Base-by-base conservation (phyloP, 495 filamentous ascomycete genomes). In the Podospora anserina region DNA sequence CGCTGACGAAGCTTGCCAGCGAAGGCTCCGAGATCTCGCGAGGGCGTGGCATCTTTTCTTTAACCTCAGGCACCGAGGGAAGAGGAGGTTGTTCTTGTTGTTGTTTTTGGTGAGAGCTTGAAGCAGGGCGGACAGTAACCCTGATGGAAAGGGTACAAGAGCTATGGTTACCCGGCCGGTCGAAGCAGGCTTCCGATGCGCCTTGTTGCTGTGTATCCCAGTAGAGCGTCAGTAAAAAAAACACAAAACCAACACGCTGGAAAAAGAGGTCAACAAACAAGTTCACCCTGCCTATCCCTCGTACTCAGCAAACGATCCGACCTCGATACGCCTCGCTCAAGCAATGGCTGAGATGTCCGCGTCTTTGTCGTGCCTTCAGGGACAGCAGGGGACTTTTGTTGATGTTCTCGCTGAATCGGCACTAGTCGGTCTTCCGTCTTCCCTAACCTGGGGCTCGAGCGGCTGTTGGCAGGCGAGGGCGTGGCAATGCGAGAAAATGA, bases 111-210 rank as follows among this genome's bases (percentile, higher is more conserved):
- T 49, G 39, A 0, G 5, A 16, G 20, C 20, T 6, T 58, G 5
- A 20, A 58, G 23, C 56, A 58, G 56, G 18, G 19, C 20, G 39
- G 9, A 20, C 34, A 55, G 16, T 53, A 61, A 32, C 59, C 13
- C 61, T 53, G 54, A 58, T 65, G 19, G 34, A 18, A 49, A 74
- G 63, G 7, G 69, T 67, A n/a, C 23, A 23, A 23, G 61, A 65
- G 61, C 65, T 74, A 61, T 74, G 72, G 4, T 69, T 69, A 26
- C 69, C 72, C 58, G 69, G 72, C 53, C 60, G 69, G 6, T 71
- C 72, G 32, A 74, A 73, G 27, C 71, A 60, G 18, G 69, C 66
- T 3, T 73, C 69, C n/a, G 56, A 26, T 13, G 59, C 69, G 20
- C 65, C 34, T 61, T 71, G 71, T 61, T 68, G 72, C 7, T 32